These are phyloP conservation scores for Trichoderma brevicompactum DNA, from an alignment of 2,329 filamentous ascomycete species.

Conservation along the genomic window DNA sequence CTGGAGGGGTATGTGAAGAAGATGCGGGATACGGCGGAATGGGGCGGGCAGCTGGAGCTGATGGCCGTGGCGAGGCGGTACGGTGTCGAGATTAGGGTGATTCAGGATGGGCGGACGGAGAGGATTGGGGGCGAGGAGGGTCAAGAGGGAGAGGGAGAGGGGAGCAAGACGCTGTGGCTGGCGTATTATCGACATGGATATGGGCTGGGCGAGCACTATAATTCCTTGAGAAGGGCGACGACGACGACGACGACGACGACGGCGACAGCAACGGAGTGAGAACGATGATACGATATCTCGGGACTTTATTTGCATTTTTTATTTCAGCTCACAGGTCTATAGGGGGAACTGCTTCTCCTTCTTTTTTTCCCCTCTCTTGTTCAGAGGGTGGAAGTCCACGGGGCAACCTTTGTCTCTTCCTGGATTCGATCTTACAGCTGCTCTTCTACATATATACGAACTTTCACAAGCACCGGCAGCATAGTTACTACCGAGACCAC, in stretches of 20 bases:
- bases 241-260: constrained; percentile 31
- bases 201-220: constrained; percentile 96
- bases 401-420: neutral
- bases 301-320: neutral
- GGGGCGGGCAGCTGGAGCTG: constrained; percentile 93
- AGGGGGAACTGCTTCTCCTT: neutral
- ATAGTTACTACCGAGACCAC: constrained; percentile 48
- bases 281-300: neutral
- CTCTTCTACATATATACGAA: neutral
- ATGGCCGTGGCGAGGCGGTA: constrained; percentile 82
- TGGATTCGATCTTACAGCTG: neutral
- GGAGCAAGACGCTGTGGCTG: constrained; percentile 72
- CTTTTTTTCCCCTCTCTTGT: neutral
- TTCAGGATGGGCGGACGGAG: constrained; percentile 83
- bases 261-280: constrained; percentile 17
- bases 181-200: constrained; percentile 95
- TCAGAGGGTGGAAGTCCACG: neutral
- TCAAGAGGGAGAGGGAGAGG: constrained; percentile 52
- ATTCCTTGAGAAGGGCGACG: constrained; percentile 68
- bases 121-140: constrained; percentile 62
- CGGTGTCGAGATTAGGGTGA: constrained; percentile 76
- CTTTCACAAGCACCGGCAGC: neutral
- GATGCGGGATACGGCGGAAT: constrained; percentile 87
- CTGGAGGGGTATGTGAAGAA: constrained; percentile 73
- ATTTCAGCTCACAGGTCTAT: neutral